Evolutionary conservation across 768 basidiomycete genomes (phyloP).

Genomic region (Tylopilus vinaceipallidus): DNA sequence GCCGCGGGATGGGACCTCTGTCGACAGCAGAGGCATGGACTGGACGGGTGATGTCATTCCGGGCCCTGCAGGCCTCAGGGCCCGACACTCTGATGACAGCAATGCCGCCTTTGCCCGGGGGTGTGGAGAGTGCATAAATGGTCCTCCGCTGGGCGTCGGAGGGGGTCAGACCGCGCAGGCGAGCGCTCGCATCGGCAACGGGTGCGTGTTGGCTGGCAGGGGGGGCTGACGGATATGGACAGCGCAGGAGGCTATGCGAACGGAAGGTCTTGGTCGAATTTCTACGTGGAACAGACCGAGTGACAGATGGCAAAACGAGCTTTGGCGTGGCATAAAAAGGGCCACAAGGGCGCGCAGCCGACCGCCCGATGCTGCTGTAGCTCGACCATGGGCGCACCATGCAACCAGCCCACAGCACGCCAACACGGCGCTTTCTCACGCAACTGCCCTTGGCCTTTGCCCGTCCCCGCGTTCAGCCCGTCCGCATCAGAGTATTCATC

Average conservation of each 20-base stretch:
- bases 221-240: conserved; percentile 14
- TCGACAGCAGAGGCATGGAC: conserved; percentile 1
- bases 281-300: conserved; percentile 23
- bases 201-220: not conserved
- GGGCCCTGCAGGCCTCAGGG: conserved; percentile 63
- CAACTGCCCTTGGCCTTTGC: too few species aligned
- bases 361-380: conserved; percentile 5
- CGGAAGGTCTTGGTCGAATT: conserved; percentile 19
- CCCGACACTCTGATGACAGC: conserved; percentile 84
- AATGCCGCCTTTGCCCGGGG: conserved; percentile 81
- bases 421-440: conserved; percentile 28
- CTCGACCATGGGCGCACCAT: conserved; percentile 24
- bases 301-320: conserved; percentile 14
- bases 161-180: conserved; percentile 15
- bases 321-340: conserved; percentile 6
- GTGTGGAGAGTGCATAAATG: conserved; percentile 86
- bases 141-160: conserved; percentile 64
- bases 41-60: conserved; percentile 54
- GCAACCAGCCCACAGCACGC: too few species aligned
- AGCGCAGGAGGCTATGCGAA: conserved; percentile 17
- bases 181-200: too few species aligned
- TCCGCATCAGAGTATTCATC: too few species aligned
- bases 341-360: conserved; percentile 1
- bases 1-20: conserved; percentile 53
- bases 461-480: too few species aligned